Evolutionary conservation across 129 eudicot genomes (phyloP), one percentile per base, ranked within the genome.

Genomic region (Logfia minima): DNA sequence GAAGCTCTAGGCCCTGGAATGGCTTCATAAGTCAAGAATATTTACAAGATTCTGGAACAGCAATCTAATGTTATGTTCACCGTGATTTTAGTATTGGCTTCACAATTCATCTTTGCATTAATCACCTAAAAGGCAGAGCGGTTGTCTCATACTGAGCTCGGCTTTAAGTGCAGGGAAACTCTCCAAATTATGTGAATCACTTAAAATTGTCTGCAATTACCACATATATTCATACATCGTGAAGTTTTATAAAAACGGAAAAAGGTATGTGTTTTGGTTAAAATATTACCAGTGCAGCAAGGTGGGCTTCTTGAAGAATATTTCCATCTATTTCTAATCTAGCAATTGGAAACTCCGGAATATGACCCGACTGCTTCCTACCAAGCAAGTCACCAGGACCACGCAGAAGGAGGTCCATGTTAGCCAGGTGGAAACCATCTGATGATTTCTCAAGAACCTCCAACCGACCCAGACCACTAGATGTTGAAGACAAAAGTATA

Each of bases 351-450:
- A 95, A 95, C 80, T 95, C 97, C 0, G 99, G 99, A 76, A 95
- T 87, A 77, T 95, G 99, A 21, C 99, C 99, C 0, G 99, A 95
- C 85, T 95, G 99, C 67, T 92, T 95, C 83, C 86, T 95, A 32
- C 97, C 99, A 72, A 95, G 94, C 86, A 95, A 85, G 78, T 95
- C 99, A 52, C 99, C 99, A 31, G 99, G 99, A 14, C 99, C 99
- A 72, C 99, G 94, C 19, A 87, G 74, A 59, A 92, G 52, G 26
- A 95, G 94, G 78, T 95, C 99, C 86, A 88, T 92, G 19, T 84
- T 89, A 10, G 99, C 99, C 34, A 95, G 87, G 71, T 89, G 77
- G 83, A 91, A 95, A 28, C 97, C 99, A 82, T 95, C 96, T 0
- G 88, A 85, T 28, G 99, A 95, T 18, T 80, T 82, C 79, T 87